Percentiles rank a stretch among this genome's conserved stretches.
Evolutionary conservation across 768 basidiomycete species (phyloP).

Genomic region (Sporobolomyces pararoseus): DNA sequence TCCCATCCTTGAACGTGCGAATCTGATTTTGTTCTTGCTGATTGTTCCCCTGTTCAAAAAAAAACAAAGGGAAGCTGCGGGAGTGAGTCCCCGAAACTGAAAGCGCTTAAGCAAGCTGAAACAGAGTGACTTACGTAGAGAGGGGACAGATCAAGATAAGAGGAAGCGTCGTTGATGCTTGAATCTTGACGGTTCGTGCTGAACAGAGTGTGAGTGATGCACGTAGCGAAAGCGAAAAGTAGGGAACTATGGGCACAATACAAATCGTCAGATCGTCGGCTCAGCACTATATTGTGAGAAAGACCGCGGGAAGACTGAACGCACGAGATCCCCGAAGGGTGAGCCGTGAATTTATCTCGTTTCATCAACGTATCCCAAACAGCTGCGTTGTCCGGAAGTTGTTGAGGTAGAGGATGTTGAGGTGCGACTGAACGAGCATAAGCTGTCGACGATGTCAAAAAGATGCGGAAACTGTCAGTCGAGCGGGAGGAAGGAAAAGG

Average conservation of each 20-base stretch:
- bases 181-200: slow-evolving; percentile 55
- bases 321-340: slow-evolving; percentile 67
- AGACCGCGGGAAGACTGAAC: slow-evolving; percentile 10
- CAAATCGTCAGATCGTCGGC: too few relatives aligned
- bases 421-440: slow-evolving; percentile 34
- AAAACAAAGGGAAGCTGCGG: not conserved
- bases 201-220: slow-evolving; percentile 60
- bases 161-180: slow-evolving; percentile 60
- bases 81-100: too few relatives aligned
- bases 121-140: slow-evolving; percentile 53
- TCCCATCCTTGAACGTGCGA: slow-evolving; percentile 60
- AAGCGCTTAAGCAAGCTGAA: not conserved
- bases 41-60: slow-evolving; percentile 54
- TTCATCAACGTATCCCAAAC: slow-evolving; percentile 70
- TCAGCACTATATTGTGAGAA: not conserved
- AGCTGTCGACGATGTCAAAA: slow-evolving; percentile 10
- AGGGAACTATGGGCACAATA: slow-evolving; percentile 17
- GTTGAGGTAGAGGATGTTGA: slow-evolving; percentile 37
- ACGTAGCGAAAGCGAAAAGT: slow-evolving; percentile 26
- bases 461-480: not conserved
- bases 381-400: slow-evolving; percentile 57
- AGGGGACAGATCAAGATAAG: slow-evolving; percentile 64
- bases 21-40: slow-evolving; percentile 57
- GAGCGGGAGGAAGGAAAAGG: too few relatives aligned
- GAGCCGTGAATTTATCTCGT: slow-evolving; percentile 59